Conservation (phyloP, 768 basidiomycete genomes). For the Boletus rex-veris region DNA sequence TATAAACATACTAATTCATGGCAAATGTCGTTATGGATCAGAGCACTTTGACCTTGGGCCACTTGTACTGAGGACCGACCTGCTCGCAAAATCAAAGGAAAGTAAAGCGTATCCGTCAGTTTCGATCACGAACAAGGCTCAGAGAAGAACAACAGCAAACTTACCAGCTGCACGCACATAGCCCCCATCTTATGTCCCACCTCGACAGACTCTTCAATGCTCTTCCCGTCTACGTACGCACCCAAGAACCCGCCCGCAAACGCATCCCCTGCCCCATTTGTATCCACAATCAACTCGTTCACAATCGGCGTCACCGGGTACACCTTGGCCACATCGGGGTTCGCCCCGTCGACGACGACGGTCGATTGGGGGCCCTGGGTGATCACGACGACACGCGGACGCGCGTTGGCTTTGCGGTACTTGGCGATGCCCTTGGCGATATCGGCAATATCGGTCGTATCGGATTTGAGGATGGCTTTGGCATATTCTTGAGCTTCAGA, state of each 20-base stretch:
- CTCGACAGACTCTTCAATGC: conserved; percentile 70
- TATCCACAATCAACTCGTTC: conserved; percentile 80
- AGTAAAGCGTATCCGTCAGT: not conserved
- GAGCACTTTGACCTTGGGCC: conserved; percentile 52
- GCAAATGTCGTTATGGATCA: conserved; percentile 11
- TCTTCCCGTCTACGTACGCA: conserved; percentile 76
- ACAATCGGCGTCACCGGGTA: conserved; percentile 57
- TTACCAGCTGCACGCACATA: conserved; percentile 80
- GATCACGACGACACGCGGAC: conserved; percentile 81
- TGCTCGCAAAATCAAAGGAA: conserved; percentile 11
- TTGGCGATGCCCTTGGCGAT: conserved; percentile 77
- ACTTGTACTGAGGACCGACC: conserved; percentile 56
- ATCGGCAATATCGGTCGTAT: conserved; percentile 58
- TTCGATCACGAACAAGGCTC: not conserved
- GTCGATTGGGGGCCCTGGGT: conserved; percentile 87
- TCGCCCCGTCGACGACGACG: conserved; percentile 61
- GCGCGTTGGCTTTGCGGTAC: conserved; percentile 72
- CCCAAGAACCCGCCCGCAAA: conserved; percentile 97
- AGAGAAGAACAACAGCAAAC: conserved; percentile 10
- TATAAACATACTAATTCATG: not conserved
- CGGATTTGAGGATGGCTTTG: conserved; percentile 60
- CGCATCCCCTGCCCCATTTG: conserved; percentile 97
- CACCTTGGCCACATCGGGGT: conserved; percentile 43
- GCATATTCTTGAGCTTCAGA: conserved; percentile 89
- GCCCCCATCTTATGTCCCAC: conserved; percentile 83